Conservation (phyloP, 2,329 filamentous ascomycete genomes). For the Ophiocordyceps robertsii region DNA sequence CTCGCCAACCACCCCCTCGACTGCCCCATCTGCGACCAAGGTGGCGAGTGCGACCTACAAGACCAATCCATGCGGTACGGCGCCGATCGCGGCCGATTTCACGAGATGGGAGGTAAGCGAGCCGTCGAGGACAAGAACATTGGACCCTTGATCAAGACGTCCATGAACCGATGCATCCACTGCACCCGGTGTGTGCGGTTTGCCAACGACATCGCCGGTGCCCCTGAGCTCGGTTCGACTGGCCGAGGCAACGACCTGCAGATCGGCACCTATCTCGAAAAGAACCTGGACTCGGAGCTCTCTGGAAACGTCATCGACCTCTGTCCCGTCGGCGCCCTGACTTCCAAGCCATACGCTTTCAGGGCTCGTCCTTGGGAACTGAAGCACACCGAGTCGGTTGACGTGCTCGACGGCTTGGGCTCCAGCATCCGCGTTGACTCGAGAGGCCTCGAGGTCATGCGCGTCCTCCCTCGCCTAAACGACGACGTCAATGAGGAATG, state of each 20-base stretch:
- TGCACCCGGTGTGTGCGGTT: conserved; percentile 97
- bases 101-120: conserved; percentile 90
- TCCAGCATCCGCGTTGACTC: conserved; percentile 93
- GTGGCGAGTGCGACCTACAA: conserved; percentile 96
- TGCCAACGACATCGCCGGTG: conserved; percentile 92
- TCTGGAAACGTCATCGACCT: conserved; percentile 97
- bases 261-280: conserved; percentile 95
- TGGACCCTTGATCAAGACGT: conserved; percentile 94
- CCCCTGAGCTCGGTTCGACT: conserved; percentile 85
- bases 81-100: conserved; percentile 88
- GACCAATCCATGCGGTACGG: conserved; percentile 99
- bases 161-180: conserved; percentile 99
- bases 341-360: conserved; percentile 96
- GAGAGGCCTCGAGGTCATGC: conserved; percentile 91
- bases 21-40: conserved; percentile 96
- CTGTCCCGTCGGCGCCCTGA: conserved; percentile 91
- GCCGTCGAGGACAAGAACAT: conserved; percentile 99
- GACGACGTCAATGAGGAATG: conserved; percentile 99
- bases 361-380: conserved; percentile 93
- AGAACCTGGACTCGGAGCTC: conserved; percentile 84
- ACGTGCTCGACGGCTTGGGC: conserved; percentile 83
- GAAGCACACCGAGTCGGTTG: conserved; percentile 89
- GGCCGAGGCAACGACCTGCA: conserved; percentile 95
- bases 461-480: conserved; percentile 81
- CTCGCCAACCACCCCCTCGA: conserved; percentile 93